Base-by-base conservation (phyloP, 768 basidiomycete species). In the Kwoniella pini region DNA sequence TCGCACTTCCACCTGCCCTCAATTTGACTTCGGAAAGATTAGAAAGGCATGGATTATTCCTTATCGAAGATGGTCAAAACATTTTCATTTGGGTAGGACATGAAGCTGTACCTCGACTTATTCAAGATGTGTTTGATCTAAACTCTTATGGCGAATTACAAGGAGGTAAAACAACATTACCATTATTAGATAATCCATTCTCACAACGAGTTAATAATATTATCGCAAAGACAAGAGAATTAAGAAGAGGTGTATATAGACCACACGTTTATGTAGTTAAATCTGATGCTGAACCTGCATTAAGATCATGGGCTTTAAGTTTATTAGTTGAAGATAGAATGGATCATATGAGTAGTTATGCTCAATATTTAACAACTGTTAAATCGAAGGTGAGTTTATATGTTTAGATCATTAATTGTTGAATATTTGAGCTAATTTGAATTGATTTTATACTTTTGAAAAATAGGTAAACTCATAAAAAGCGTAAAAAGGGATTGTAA, bases 21-120 rank as follows among this genome's bases (percentile, higher is more conserved):
- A 94, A 95, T 24, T 84, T 93, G 59, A 94, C 93, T 0, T 92
- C 91, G n/a, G 95, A 98, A 79, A 84, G 92, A 38, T 82, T 99
- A 54, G 94, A 97, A 79, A 83, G 94, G 50, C 93, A 98, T 70
- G 96, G 96, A 59, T 82, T 99, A 55, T 97, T 88, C 85, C 80
- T 99, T 64, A 96, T 99, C 68, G 96, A 98, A 79, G 95, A 98
- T 77, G 90, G 90, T 1, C 96, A 98, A 79, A 94, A 90, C 21
- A 90, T 99, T 74, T 98, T 99, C 86, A 82, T 98, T 48, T 98
- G 91, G 88, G 86, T 99, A 50, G 96, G 96, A n/a, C 86, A 93
- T 28, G 95, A 98, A 76, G 92, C 96, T 7, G 92, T 98, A n/a
- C 91, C 94, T 10, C 89, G 94, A 74, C 85, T 98, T 46, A 81